Evolutionary conservation across 352 stramenopile species (phyloP), one percentile per base, ranked within the genome.

Genomic region (Peronospora tabacina): DNA sequence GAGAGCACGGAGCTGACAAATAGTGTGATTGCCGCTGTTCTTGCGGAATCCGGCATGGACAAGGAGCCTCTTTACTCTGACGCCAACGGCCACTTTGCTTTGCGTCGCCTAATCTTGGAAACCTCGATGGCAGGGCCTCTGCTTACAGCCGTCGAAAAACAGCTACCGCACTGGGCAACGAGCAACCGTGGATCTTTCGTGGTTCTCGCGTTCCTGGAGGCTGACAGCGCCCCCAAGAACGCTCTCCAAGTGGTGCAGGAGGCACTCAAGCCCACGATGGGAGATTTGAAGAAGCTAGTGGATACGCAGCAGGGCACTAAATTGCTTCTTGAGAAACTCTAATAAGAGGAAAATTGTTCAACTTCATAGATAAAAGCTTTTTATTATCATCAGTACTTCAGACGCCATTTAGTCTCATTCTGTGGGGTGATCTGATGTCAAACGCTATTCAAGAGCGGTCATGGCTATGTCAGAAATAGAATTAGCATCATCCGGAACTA

Each of bases 121-220:
- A 85, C 73, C 0, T 50, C 58, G 44, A 59, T 85, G 49, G 69
- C 72, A 11, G 44, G 70, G 40, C 49, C 72, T 33, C 49, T 94
- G 34, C 61, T 94, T 17, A 57, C 63, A 0, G 77, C 80, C 1
- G 70, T 72, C 7, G 52, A 72, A 52, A 59, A 71, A 16, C 57
- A 70, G 24, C 28, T 91, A 13, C 40, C 58, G 13, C 48, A 55
- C 8, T 94, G 82, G 82, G 72, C 68, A 3, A 59, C 51, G 6
- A 82, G 49, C 39, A 94, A 94, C 66, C 82, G 82, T 48, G 81
- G 82, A 26, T 85, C 78, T 8, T 94, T 91, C 46, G 82, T 94
- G 6, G 74, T 90, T 36, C 71, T 94, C 12, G 66, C 78, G 12
- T 91, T 91, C 64, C 43, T 94, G 16, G 78, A 94, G 47, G 63